These are phyloP conservation scores for Syzygium jambos DNA, from an alignment of 345 rosid genomes.

Conservation along the genomic window DNA sequence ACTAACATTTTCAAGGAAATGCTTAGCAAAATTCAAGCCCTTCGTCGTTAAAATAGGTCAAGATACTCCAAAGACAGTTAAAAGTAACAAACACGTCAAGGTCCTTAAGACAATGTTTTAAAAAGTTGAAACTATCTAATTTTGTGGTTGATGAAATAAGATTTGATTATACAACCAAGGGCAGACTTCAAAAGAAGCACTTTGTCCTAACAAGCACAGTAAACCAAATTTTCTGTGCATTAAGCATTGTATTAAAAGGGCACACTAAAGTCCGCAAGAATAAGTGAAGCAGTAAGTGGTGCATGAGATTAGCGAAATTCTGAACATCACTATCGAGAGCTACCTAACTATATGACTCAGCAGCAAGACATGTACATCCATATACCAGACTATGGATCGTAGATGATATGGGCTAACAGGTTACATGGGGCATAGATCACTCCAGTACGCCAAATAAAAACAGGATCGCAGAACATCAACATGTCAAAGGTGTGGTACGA, in stretches of 20 bases:
- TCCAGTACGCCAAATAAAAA: neutral
- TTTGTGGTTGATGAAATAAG: neutral
- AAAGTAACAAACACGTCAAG: neutral
- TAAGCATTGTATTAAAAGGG: neutral
- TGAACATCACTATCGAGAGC: neutral
- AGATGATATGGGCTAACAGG: neutral
- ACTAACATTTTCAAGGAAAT: neutral
- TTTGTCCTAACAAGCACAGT: neutral
- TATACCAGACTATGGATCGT: neutral
- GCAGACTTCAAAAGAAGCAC: neutral
- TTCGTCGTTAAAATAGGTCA: neutral
- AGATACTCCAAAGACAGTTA: neutral
- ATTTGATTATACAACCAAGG: neutral
- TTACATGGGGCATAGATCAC: neutral
- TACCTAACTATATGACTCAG: neutral
- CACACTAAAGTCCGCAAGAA: neutral
- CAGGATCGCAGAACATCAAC: neutral
- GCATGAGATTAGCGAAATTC: neutral
- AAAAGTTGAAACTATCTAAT: neutral
- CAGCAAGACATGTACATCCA: neutral
- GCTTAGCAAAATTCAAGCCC: neutral
- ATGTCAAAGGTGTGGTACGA: neutral
- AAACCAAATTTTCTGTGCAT: neutral
- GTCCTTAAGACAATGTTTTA: neutral
- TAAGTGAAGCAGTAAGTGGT: neutral